phyloP scores from a whole-genome alignment of 208 protist genomes.

The Trypanosoma scelopori region DNA sequence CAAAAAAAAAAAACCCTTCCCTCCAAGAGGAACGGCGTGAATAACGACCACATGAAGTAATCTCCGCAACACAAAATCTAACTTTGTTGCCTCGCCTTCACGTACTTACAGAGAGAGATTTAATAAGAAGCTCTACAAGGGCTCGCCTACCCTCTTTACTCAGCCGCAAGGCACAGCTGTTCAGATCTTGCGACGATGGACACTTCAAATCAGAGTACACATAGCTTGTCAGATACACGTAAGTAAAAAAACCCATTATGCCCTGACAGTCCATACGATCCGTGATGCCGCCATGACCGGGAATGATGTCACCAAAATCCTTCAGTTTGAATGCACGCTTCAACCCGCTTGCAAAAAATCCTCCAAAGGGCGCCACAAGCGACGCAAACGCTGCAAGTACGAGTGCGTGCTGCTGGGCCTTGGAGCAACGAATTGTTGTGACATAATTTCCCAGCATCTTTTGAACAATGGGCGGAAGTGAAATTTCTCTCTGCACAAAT shows the following conservation, averaged over 20 bases:
- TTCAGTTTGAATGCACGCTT: conserved; percentile 98
- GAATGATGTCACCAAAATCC: conserved; percentile 97
- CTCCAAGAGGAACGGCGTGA: no score
- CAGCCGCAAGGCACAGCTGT: conserved; percentile 52
- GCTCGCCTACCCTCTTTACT: conserved; percentile 30
- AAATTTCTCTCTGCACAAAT: conserved; percentile 69
- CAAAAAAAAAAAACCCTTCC: no score
- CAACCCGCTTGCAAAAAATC: conserved; percentile 97
- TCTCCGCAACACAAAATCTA: no score
- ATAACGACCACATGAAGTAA: no score
- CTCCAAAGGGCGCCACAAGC: conserved; percentile 97
- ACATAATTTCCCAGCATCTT: conserved; percentile 42
- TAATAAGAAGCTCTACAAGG: conserved; percentile 44
- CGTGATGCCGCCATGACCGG: conserved; percentile 98
- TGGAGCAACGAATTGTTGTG: conserved; percentile 54
- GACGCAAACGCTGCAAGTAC: conserved; percentile 95
- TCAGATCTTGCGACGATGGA: conserved; percentile 42
- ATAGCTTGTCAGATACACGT: conserved; percentile 81
- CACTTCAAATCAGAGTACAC: conserved; percentile 61
- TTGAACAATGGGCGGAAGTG: conserved; percentile 58
- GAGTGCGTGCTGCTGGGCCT: conserved; percentile 93
- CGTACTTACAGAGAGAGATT: conserved; percentile 17
- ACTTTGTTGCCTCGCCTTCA: no score
- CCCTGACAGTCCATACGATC: conserved; percentile 98
- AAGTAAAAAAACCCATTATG: conserved; percentile 95